Evolutionary conservation across 352 stramenopile genomes (phyloP).

Genomic region (Phytophthora nicotianae): DNA sequence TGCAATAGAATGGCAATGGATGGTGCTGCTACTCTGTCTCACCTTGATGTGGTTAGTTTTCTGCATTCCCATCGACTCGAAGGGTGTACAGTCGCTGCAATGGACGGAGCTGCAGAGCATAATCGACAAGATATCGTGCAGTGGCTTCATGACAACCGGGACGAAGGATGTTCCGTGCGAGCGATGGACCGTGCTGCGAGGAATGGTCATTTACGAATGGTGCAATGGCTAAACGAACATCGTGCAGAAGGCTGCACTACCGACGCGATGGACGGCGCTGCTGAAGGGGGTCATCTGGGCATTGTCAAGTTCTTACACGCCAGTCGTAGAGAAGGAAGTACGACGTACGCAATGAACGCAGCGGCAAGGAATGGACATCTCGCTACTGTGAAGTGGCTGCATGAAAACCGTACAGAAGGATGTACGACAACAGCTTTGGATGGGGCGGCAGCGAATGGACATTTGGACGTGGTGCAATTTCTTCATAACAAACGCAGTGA

Average conservation of each 20-base stretch:
- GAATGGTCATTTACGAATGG: constrained; percentile 31
- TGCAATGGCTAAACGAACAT: constrained; percentile 33
- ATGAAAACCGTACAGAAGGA: constrained; percentile 33
- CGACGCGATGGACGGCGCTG: constrained; percentile 29
- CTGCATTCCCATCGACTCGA: constrained; percentile 35
- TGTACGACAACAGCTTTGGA: constrained; percentile 27
- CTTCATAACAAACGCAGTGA: constrained; percentile 26
- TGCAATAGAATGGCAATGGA: constrained; percentile 41
- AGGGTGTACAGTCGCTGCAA: constrained; percentile 30
- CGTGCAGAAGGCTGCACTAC: constrained; percentile 28
- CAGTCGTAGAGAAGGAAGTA: constrained; percentile 31
- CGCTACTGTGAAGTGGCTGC: constrained; percentile 54
- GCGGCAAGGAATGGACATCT: constrained; percentile 61
- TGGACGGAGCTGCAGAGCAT: constrained; percentile 29
- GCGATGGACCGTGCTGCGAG: constrained; percentile 35
- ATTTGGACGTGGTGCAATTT: constrained; percentile 32
- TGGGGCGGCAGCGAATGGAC: constrained; percentile 24
- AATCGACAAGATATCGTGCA: constrained; percentile 25
- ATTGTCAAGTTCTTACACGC: constrained; percentile 33
- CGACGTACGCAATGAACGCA: constrained; percentile 45
- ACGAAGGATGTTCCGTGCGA: constrained; percentile 34
- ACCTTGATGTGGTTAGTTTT: constrained; percentile 40
- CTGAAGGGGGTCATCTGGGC: constrained; percentile 25
- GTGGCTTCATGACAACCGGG: constrained; percentile 34
- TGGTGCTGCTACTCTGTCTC: constrained; percentile 20